These are phyloP conservation scores for Thelonectria discophora DNA, from an alignment of 2,329 filamentous ascomycete genomes.

Conservation along the genomic window DNA sequence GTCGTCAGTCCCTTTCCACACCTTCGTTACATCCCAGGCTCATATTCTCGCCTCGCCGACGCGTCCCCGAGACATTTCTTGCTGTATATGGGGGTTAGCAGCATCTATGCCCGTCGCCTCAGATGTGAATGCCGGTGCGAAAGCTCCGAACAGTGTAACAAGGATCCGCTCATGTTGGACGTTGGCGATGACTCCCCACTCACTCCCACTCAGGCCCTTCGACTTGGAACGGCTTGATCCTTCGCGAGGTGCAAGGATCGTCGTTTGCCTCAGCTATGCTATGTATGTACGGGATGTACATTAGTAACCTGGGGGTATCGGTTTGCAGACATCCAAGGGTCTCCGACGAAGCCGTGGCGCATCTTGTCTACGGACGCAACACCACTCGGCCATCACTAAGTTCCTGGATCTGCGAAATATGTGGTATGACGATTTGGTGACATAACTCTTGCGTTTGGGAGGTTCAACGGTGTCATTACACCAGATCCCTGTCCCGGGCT, in stretches of 20 bases:
- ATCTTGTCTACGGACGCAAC: constrained; percentile 3
- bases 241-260: background rate
- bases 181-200: background rate
- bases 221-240: background rate
- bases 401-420: background rate
- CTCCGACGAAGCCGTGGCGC: constrained; percentile 2
- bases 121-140: constrained; percentile 28
- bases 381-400: background rate
- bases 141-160: constrained; percentile 33
- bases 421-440: constrained; percentile 27
- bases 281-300: too few species aligned
- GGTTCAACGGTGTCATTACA: background rate
- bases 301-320: background rate
- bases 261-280: background rate
- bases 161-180: constrained; percentile 2
- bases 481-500: constrained; percentile 9
- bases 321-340: constrained; percentile 20
- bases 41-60: constrained; percentile 32
- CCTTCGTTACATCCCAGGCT: constrained; percentile 27
- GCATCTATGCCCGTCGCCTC: constrained; percentile 6
- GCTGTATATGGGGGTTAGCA: constrained; percentile 14
- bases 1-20: constrained; percentile 35
- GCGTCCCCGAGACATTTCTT: constrained; percentile 21
- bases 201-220: background rate
- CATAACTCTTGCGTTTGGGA: constrained; percentile 20